Evolutionary conservation across 202 grass and related monocot species (phyloP).

Genomic region (Panicum virgatum): DNA sequence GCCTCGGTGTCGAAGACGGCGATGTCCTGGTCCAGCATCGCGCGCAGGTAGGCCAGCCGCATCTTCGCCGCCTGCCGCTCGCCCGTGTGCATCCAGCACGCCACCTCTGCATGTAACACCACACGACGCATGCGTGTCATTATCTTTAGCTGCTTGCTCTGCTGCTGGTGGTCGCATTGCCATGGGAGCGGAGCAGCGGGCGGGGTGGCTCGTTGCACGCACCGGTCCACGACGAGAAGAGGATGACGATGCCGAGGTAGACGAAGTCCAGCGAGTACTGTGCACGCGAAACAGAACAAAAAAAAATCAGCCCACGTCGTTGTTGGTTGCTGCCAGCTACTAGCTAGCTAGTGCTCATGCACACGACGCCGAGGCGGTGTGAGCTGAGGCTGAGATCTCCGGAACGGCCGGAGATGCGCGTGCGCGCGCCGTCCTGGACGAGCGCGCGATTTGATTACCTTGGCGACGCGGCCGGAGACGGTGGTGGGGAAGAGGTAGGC

Average conservation of each 20-base stretch:
- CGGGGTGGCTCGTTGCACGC: not conserved
- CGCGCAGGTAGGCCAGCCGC: constrained; percentile 83
- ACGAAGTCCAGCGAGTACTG: constrained; percentile 99
- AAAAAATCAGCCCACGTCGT: not conserved
- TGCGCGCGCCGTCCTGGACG: not conserved
- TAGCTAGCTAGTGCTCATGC: not conserved
- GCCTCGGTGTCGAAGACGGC: constrained; percentile 93
- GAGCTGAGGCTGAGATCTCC: not conserved
- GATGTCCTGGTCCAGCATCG: constrained; percentile 98
- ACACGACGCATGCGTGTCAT: not conserved
- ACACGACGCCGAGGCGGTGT: not conserved
- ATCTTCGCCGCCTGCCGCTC: constrained; percentile 99
- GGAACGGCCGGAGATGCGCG: not conserved
- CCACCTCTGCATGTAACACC: constrained; percentile 75
- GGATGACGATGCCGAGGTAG: constrained; percentile 79
- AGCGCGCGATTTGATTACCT: constrained; percentile 32
- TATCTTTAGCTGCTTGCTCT: not conserved
- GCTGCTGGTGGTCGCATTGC: not conserved
- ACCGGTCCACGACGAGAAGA: constrained; percentile 99
- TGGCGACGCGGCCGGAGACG: constrained; percentile 76
- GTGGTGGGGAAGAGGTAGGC: constrained; percentile 90
- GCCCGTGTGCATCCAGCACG: constrained; percentile 99
- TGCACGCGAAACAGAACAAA: not conserved
- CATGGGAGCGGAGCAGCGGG: not conserved
- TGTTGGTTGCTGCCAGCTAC: too few species aligned